Conservation (phyloP, 768 basidiomycete genomes). For the Filobasidium floriforme region DNA sequence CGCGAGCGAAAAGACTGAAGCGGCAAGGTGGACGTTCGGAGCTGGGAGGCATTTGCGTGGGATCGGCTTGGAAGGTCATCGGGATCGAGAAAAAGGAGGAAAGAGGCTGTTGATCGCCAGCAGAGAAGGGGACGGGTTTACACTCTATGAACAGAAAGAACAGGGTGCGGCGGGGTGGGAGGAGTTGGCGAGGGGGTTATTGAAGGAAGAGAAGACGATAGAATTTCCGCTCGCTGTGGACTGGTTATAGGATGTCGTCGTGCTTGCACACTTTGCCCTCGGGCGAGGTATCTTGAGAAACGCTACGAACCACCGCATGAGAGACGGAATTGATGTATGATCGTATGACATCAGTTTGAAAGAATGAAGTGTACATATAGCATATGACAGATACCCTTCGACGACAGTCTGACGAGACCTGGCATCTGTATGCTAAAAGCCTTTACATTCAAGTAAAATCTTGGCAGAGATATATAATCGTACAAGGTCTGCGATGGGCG, state of each 20-base stretch:
- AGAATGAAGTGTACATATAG: too few relatives aligned
- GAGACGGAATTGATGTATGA: too few relatives aligned
- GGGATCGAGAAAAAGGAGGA: neutral
- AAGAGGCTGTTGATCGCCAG: constrained; percentile 7
- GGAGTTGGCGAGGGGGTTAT: neutral
- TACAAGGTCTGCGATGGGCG: too few relatives aligned
- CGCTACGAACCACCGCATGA: too few relatives aligned
- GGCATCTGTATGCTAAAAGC: too few relatives aligned
- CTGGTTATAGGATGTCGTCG: neutral
- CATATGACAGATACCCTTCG: too few relatives aligned
- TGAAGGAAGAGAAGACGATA: neutral
- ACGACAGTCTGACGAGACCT: too few relatives aligned
- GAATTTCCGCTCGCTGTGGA: neutral
- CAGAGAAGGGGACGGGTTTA: constrained; percentile 16
- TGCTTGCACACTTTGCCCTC: too few relatives aligned
- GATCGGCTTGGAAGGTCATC: neutral
- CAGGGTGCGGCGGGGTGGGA: neutral
- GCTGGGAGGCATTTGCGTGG: constrained; percentile 12
- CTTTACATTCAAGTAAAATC: too few relatives aligned
- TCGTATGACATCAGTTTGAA: too few relatives aligned
- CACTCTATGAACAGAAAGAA: constrained; percentile 9
- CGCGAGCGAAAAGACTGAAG: neutral
- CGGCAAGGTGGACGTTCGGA: neutral
- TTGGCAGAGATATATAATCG: too few relatives aligned
- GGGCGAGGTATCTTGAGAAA: too few relatives aligned